A percentile compares a stretch with the other conserved stretches of the same genome.
Evolutionary conservation across 352 stramenopile genomes (phyloP).

Genomic region (Saprolegnia parasitica): DNA sequence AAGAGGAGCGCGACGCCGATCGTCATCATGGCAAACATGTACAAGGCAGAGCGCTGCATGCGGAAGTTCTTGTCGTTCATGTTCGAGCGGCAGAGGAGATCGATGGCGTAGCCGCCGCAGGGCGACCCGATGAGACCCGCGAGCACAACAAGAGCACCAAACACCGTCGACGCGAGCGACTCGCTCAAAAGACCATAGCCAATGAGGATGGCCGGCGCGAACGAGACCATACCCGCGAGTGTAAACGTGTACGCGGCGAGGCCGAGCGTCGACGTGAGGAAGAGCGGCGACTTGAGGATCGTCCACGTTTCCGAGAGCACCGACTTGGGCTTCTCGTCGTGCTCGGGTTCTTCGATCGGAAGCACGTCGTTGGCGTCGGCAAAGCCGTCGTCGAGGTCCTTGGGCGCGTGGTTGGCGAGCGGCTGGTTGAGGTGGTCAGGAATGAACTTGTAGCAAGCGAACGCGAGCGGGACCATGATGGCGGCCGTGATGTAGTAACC

Average conservation of each 20-base stretch:
- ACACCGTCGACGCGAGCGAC: slow-evolving; percentile 5
- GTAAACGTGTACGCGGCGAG: slow-evolving; percentile 41
- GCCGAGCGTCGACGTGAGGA: slow-evolving; percentile 35
- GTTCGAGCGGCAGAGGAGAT: too few relatives aligned
- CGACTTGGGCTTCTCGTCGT: too few relatives aligned
- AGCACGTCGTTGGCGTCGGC: too few relatives aligned
- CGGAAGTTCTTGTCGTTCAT: slow-evolving; percentile 13
- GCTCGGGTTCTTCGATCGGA: too few relatives aligned
- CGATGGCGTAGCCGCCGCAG: slow-evolving; percentile 42
- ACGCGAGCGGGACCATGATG: neutral
- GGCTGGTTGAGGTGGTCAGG: neutral
- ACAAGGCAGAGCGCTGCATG: neutral
- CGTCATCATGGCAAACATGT: slow-evolving; percentile 41
- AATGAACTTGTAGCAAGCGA: neutral
- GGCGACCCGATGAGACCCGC: slow-evolving; percentile 32
- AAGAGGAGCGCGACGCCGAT: slow-evolving; percentile 41
- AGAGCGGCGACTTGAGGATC: slow-evolving; percentile 35
- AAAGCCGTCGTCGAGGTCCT: too few relatives aligned
- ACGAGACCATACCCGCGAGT: slow-evolving; percentile 33
- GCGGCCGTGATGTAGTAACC: slow-evolving; percentile 44
- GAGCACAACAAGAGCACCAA: slow-evolving; percentile 18
- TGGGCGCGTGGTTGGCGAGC: too few relatives aligned
- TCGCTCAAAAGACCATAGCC: neutral
- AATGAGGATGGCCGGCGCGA: slow-evolving; percentile 21
- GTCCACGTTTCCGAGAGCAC: too few relatives aligned